These are phyloP conservation scores for Melastoma malabathricum DNA, from an alignment of 345 rosid species.

Conservation along the genomic window DNA sequence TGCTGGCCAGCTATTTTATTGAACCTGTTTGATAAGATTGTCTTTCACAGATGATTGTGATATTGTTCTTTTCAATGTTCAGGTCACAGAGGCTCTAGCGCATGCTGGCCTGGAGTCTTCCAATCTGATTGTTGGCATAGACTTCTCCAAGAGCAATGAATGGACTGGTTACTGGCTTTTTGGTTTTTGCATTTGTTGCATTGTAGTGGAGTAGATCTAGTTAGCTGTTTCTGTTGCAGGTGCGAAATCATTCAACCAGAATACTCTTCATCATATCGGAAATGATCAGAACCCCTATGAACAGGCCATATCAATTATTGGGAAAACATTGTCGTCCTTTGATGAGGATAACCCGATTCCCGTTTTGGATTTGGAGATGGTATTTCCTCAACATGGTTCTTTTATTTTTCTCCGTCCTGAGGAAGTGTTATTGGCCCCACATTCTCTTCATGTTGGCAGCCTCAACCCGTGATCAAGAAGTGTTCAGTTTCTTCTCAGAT, in stretches of 20 bases:
- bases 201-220: no score
- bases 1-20: no score
- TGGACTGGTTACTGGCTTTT: neutral
- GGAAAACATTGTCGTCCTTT: conserved; percentile 32
- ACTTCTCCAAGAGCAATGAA: conserved; percentile 56
- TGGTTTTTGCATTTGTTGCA: no score
- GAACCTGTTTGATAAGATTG: no score
- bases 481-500: conserved; percentile 30
- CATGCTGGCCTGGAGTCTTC: conserved; percentile 17
- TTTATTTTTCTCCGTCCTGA: neutral
- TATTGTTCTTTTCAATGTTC: no score
- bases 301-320: conserved; percentile 36
- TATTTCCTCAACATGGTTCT: conserved; percentile 3
- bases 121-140: conserved; percentile 23
- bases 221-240: conserved; percentile 12
- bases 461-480: conserved; percentile 42
- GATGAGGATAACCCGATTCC: conserved; percentile 43
- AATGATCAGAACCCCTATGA: conserved; percentile 32
- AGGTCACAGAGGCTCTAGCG: conserved; percentile 29
- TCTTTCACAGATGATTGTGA: no score
- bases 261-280: conserved; percentile 31
- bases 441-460: conserved; percentile 16
- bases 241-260: conserved; percentile 25
- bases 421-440: neutral
- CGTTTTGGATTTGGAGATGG: conserved; percentile 47